phyloP scores from a whole-genome alignment of 345 rosid species.

The Salix suchowensis region DNA sequence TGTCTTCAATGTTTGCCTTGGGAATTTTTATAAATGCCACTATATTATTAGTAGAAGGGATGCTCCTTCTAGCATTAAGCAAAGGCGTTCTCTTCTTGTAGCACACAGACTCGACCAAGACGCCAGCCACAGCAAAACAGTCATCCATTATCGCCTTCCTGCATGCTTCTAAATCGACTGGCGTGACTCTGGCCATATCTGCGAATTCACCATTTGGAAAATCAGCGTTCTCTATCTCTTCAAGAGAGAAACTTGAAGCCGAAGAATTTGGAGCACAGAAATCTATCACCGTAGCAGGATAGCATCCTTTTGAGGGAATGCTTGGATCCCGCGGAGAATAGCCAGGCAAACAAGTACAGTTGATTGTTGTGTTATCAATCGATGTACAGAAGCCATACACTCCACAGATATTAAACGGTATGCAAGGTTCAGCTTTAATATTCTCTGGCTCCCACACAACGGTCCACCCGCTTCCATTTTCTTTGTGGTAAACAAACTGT shows the following conservation, averaged over 20 bases:
- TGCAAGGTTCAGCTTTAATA: conserved; percentile 25
- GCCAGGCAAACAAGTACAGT: conserved; percentile 26
- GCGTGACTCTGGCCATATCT: conserved; percentile 13
- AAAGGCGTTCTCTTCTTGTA: conserved; percentile 33
- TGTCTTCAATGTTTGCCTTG: neutral
- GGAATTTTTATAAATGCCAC: conserved; percentile 32
- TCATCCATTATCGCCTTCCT: conserved; percentile 18
- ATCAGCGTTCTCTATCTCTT: conserved; percentile 18
- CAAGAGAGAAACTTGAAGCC: conserved; percentile 11
- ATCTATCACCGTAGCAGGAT: conserved; percentile 24
- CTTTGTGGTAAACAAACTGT: too few species aligned
- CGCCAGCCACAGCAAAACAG: conserved; percentile 30
- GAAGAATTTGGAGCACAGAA: conserved; percentile 25
- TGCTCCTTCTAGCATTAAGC: conserved; percentile 31
- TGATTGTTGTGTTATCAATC: conserved; percentile 7
- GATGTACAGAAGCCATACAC: conserved; percentile 35
- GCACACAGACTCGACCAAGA: conserved; percentile 15
- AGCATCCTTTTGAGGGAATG: conserved; percentile 34
- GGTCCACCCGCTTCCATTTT: too few species aligned
- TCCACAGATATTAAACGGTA: conserved; percentile 20
- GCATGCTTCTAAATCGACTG: conserved; percentile 15
- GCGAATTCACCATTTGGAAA: conserved; percentile 10
- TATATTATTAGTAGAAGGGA: conserved; percentile 16
- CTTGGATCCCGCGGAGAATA: conserved; percentile 28
- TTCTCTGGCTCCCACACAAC: neutral